Evolutionary conservation across 2,329 filamentous ascomycete genomes (phyloP), one percentile per base, ranked within the genome.

Genomic region (Mycosphaerella arachidis): DNA sequence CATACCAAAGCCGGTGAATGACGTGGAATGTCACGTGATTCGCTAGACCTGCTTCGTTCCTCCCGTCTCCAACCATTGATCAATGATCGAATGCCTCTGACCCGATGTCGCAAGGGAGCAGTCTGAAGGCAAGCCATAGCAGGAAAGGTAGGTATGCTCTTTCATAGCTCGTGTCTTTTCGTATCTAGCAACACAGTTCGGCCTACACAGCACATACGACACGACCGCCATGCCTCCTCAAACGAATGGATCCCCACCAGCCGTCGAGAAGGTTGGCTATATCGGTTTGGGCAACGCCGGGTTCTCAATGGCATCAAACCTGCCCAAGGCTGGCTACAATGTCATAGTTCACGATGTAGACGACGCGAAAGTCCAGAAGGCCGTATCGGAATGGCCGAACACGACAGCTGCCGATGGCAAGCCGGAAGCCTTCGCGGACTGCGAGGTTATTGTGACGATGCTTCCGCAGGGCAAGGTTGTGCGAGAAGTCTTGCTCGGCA

Each of bases 391-490:
- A 57, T 69, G 66, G 66, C 53, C 60, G 16, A 72, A 72, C 58
- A 72, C 72, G 7, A 69, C 64, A 2, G 66, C 68, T 13, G 67
- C 70, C 5, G 63, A 69, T 8, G 66, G 66, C 16, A 59, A 62
- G 13, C 54, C 66, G 0, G 63, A 68, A 35, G 69, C 69, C 0
- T 74, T 74, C 59, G 64, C 66, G 27, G 70, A 72, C 30, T 71
- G 68, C 59, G 67, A 73, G 59, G 63, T 73, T 9, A 67, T 74
- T n/a, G 59, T 74, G 10, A 74, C 72, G 0, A 74, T 74, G 72
- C 66, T 74, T 0, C 72, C 71, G 1, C 69, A 74, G 57, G 72
- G 71, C n/a, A 73, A 73, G 56, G 65, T 73, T 45, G 72, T 74
- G 8, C 60, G 68, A 58, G 69, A 71, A 37, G 72, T 73, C 2